Evolutionary conservation across 306 rosid genomes (phyloP).

Genomic region (Senna tora): DNA sequence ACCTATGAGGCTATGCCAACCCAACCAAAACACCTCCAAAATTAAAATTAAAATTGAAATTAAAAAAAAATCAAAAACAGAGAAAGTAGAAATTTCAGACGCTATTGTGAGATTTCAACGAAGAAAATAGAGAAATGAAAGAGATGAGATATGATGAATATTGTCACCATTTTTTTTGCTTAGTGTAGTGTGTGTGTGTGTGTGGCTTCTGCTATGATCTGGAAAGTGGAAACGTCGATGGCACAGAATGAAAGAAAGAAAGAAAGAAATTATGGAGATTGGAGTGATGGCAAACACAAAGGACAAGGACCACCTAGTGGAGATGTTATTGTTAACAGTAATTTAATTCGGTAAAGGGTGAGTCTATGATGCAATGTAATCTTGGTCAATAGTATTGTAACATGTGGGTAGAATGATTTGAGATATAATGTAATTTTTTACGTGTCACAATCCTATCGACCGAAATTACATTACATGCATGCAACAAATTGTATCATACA

Average conservation of each 20-base stretch:
- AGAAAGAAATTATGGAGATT: neutral
- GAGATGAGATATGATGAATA: neutral
- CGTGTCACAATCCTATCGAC: too few relatives aligned
- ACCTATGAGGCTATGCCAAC: conserved; percentile 4
- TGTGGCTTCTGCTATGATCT: neutral
- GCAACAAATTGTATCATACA: too few relatives aligned
- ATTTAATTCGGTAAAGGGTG: too few relatives aligned
- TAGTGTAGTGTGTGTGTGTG: too few relatives aligned
- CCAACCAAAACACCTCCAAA: neutral
- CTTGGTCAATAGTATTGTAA: too few relatives aligned
- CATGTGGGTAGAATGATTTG: too few relatives aligned
- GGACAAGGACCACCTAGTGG: conserved; percentile 1
- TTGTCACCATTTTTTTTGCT: conserved; percentile 3
- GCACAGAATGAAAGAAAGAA: conserved; percentile 4
- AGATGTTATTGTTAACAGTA: too few relatives aligned
- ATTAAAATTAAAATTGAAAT: too few relatives aligned
- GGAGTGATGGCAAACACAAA: neutral
- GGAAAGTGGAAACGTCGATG: conserved; percentile 1
- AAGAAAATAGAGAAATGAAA: neutral
- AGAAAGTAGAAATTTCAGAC: neutral
- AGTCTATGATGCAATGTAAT: too few relatives aligned
- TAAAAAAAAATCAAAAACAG: neutral
- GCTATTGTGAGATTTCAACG: neutral
- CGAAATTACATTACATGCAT: too few relatives aligned
- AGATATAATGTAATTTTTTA: too few relatives aligned